Percentiles rank a stretch among this genome's conserved stretches.
Conservation (phyloP, 2,329 filamentous ascomycete genomes). For the Fusarium compactum region DNA sequence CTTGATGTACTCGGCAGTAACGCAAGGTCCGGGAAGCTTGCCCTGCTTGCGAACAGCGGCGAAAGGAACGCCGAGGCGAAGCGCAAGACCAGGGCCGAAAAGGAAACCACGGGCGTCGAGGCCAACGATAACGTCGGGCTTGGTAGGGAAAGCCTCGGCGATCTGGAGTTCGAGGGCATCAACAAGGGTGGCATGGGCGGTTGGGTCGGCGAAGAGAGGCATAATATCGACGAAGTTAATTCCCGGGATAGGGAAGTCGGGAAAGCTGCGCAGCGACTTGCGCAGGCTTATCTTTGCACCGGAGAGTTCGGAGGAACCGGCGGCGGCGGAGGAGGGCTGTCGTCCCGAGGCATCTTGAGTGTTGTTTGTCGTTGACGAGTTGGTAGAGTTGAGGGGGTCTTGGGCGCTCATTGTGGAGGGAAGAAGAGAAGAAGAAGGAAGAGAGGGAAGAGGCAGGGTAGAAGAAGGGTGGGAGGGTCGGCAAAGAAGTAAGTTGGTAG, state of each 20-base stretch:
- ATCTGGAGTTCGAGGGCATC: slow-evolving; percentile 88
- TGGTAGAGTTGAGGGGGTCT: slow-evolving; percentile 44
- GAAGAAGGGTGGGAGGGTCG: slow-evolving; percentile 47
- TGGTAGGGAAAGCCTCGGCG: slow-evolving; percentile 69
- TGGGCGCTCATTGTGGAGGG: slow-evolving; percentile 52
- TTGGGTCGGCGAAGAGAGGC: slow-evolving; percentile 87
- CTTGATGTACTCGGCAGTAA: slow-evolving; percentile 89
- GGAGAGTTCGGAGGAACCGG: slow-evolving; percentile 74
- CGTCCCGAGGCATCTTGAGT: slow-evolving; percentile 70
- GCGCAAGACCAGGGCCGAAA: slow-evolving; percentile 89
- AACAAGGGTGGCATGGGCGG: slow-evolving; percentile 80
- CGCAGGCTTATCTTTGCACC: slow-evolving; percentile 78
- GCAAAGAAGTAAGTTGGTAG: slow-evolving; percentile 45
- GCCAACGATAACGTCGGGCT: slow-evolving; percentile 91
- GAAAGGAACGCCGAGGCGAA: slow-evolving; percentile 85
- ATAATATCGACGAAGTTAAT: slow-evolving; percentile 99
- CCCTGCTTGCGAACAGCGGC: slow-evolving; percentile 95
- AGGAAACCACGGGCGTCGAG: slow-evolving; percentile 95
- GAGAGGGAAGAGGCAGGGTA: slow-evolving; percentile 45
- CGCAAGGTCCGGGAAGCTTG: slow-evolving; percentile 91
- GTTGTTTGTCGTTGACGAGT: slow-evolving; percentile 47
- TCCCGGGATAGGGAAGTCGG: slow-evolving; percentile 91
- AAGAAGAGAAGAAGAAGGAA: slow-evolving; percentile 45
- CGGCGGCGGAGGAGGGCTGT: slow-evolving; percentile 72
- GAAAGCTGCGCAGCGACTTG: slow-evolving; percentile 82